Evolutionary conservation across 805 yeast species (phyloP).

Genomic region (Lipomyces sp.): DNA sequence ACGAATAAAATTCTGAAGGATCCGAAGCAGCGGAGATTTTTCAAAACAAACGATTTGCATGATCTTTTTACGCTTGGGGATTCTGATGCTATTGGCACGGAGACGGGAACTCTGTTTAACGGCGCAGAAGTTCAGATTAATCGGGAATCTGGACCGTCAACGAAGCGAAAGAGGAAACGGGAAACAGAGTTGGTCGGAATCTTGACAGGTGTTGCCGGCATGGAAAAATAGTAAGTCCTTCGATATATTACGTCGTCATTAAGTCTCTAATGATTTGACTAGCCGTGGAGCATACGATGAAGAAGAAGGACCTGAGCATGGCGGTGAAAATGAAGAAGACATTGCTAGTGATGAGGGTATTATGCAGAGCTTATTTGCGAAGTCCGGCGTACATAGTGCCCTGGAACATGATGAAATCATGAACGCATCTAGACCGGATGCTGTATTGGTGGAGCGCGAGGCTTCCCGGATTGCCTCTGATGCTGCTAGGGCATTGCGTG

Average conservation of each 20-base stretch:
- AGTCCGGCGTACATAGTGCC: slow-evolving; percentile 72
- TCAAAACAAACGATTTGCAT: slow-evolving; percentile 88
- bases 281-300: slow-evolving; percentile 27
- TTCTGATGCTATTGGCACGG: slow-evolving; percentile 66
- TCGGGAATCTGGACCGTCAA: slow-evolving; percentile 40
- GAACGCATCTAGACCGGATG: slow-evolving; percentile 58
- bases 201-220: slow-evolving; percentile 72
- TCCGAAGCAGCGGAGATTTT: slow-evolving; percentile 91
- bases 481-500: slow-evolving; percentile 62
- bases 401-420: slow-evolving; percentile 79
- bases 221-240: slow-evolving; percentile 66
- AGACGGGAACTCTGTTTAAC: slow-evolving; percentile 66
- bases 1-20: slow-evolving; percentile 93
- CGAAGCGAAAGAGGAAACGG: slow-evolving; percentile 44
- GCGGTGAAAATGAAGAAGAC: slow-evolving; percentile 29
- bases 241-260: too few species aligned
- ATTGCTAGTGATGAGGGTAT: slow-evolving; percentile 58
- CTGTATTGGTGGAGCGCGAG: slow-evolving; percentile 62
- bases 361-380: slow-evolving; percentile 75
- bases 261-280: not conserved
- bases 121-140: slow-evolving; percentile 51
- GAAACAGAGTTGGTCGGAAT: slow-evolving; percentile 68
- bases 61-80: slow-evolving; percentile 88
- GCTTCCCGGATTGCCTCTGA: slow-evolving; percentile 64
- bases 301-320: slow-evolving; percentile 11